A percentile compares a stretch with the other conserved stretches of the same genome.
Conservation (phyloP, 345 rosid species). For the Ceriops tagal region DNA sequence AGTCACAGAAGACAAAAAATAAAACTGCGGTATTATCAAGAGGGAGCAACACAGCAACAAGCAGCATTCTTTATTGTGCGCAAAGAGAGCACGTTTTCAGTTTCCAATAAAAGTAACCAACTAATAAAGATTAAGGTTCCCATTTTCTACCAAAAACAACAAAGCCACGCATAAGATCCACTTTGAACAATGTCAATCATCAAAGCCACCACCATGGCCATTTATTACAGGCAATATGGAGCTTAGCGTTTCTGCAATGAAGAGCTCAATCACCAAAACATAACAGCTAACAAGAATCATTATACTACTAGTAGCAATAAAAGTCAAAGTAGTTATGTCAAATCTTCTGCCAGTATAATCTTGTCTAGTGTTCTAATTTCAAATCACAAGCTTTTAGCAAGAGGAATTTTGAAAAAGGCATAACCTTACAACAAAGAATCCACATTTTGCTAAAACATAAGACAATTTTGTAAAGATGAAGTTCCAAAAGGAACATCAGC, state of each 20-base stretch:
- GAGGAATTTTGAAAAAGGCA: too few species aligned
- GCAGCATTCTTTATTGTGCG: not conserved
- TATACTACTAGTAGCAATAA: not conserved
- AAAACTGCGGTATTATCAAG: not conserved
- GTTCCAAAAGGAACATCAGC: too few species aligned
- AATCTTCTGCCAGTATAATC: too few species aligned
- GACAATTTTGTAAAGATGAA: too few species aligned
- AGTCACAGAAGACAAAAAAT: slow-evolving; percentile 15
- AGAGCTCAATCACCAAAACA: not conserved
- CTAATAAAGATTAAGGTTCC: not conserved
- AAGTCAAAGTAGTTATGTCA: not conserved
- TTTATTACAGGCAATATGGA: not conserved
- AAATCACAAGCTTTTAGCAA: too few species aligned
- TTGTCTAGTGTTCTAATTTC: too few species aligned
- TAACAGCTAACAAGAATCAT: not conserved
- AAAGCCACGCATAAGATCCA: too few species aligned
- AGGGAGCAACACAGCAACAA: not conserved
- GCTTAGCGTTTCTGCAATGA: not conserved
- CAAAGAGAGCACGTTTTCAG: not conserved
- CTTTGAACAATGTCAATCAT: not conserved
- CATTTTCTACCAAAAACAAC: not conserved
- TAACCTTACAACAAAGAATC: too few species aligned
- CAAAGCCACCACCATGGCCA: not conserved
- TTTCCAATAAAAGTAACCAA: not conserved
- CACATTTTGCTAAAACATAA: too few species aligned